Evolutionary conservation across 257 asterid genomes (phyloP).

Genomic region (Sherardia arvensis): DNA sequence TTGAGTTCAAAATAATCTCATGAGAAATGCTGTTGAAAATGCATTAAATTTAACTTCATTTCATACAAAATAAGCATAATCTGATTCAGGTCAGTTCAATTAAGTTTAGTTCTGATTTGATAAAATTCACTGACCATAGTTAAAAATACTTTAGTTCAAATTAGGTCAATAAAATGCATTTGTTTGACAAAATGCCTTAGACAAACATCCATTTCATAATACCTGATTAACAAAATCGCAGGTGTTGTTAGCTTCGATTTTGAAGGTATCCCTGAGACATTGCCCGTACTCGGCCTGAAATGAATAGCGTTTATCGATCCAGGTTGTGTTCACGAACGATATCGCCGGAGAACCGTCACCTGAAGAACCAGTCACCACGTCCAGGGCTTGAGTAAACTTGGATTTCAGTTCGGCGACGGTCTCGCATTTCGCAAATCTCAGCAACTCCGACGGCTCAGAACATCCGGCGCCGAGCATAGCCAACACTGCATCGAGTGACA

Average conservation of each 20-base stretch:
- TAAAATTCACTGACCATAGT: too few relatives aligned
- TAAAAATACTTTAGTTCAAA: too few relatives aligned
- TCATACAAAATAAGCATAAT: too few relatives aligned
- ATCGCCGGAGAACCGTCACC: not conserved
- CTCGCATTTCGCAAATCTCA: not conserved
- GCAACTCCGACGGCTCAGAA: not conserved
- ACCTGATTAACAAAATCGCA: conserved; percentile 7
- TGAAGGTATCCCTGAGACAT: not conserved
- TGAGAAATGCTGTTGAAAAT: too few relatives aligned
- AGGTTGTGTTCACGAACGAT: conserved; percentile 2
- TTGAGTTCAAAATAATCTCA: too few relatives aligned
- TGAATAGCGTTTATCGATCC: not conserved
- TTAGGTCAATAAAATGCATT: too few relatives aligned
- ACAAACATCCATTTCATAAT: too few relatives aligned
- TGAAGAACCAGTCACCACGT: not conserved
- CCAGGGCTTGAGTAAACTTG: not conserved
- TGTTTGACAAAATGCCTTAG: too few relatives aligned
- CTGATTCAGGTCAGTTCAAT: too few relatives aligned
- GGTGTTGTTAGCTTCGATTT: not conserved
- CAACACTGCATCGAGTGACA: not conserved
- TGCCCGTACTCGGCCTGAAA: not conserved
- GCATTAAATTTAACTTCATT: too few relatives aligned
- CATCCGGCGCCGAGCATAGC: conserved; percentile 6
- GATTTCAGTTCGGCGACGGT: not conserved
- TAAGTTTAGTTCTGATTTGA: too few relatives aligned